Evolutionary conservation across 768 basidiomycete genomes (phyloP), one percentile per base, ranked within the genome.

Genomic region (Leccinum subgranulosum): DNA sequence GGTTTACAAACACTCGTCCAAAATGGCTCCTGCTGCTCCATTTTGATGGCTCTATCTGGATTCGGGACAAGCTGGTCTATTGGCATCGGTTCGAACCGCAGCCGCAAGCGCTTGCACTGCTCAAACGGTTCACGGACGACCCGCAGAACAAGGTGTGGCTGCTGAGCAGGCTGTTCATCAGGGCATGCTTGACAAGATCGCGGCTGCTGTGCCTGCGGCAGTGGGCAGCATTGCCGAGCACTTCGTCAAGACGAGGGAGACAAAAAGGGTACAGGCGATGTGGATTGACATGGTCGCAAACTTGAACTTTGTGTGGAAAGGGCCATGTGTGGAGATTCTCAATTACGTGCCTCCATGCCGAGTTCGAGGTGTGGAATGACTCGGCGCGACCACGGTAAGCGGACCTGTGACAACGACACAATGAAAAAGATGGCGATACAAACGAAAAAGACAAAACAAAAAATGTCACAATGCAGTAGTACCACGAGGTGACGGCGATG

Each of bases 191-290:
- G 87, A 89, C 63, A 77, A 77, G 52, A 74, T 94, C 27, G 83
- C 81, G 12, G 78, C 79, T 56, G 73, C 75, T 59, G 77, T 86
- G 11, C 88, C 89, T 1, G 79, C 78, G 39, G 23, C 23, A 23
- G 75, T 94, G 53, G 92, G 92, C 17, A 84, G 93, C 58, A 85
- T 92, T 80, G 90, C 91, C 0, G 92, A 94, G 76, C 92, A 94
- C 58, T 94, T 85, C 68, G 81, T 93, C 66, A 88, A 84, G 74
- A 81, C 85, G 4, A 77, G 74, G 34, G 68, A 51, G 29, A 68
- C 52, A 29, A 71, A 59, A 58, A 71, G 60, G 61, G 58, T 9
- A 66, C 74, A 14, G 71, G 81, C 49, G 3, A 60, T 23, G 43
- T 94, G 93, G 92, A 79, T 90, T 60, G 88, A 84, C 62, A 88